phyloP scores from a whole-genome alignment of 2,329 filamentous ascomycete species.

The Beauveria asiatica region DNA sequence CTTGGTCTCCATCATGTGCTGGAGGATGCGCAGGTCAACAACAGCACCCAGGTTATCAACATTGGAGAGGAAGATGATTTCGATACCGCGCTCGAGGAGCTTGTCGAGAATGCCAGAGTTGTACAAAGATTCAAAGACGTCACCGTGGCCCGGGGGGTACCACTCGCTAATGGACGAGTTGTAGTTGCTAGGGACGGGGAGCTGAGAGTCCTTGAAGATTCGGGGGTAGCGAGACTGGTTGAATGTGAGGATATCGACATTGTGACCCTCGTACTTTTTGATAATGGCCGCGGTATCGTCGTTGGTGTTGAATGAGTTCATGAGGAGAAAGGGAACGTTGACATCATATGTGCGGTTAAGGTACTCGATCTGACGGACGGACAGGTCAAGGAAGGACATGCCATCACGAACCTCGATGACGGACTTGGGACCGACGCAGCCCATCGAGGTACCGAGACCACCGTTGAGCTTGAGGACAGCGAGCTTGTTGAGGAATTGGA shows the following conservation, averaged over 20 bases:
- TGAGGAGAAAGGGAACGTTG: conserved; percentile 96
- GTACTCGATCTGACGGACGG: conserved; percentile 97
- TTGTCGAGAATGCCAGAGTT: conserved; percentile 98
- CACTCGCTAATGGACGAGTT: conserved; percentile 88
- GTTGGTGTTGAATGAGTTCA: conserved; percentile 99
- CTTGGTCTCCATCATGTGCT: conserved; percentile 98
- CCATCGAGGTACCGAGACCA: conserved; percentile 98
- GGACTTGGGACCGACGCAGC: conserved; percentile 97
- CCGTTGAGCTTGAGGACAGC: conserved; percentile 99
- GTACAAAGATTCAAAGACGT: conserved; percentile 99
- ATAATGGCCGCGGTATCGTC: conserved; percentile 97
- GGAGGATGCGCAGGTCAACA: conserved; percentile 92
- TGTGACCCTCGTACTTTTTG: conserved; percentile 99
- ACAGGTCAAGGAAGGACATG: conserved; percentile 99
- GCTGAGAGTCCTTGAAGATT: conserved; percentile 95
- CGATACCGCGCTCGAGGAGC: conserved; percentile 88
- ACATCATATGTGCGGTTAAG: conserved; percentile 96
- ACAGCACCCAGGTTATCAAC: conserved; percentile 98
- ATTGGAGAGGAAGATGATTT: conserved; percentile 98
- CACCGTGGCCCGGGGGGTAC: conserved; percentile 98
- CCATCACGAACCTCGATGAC: conserved; percentile 99
- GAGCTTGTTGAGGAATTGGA: conserved; percentile 92
- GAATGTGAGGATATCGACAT: conserved; percentile 98
- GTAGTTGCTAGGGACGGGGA: conserved; percentile 85
- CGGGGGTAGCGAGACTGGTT: conserved; percentile 98